Conservation (phyloP, 1,284 basidiomycete species). For the Pseudozyma sp. region DNA sequence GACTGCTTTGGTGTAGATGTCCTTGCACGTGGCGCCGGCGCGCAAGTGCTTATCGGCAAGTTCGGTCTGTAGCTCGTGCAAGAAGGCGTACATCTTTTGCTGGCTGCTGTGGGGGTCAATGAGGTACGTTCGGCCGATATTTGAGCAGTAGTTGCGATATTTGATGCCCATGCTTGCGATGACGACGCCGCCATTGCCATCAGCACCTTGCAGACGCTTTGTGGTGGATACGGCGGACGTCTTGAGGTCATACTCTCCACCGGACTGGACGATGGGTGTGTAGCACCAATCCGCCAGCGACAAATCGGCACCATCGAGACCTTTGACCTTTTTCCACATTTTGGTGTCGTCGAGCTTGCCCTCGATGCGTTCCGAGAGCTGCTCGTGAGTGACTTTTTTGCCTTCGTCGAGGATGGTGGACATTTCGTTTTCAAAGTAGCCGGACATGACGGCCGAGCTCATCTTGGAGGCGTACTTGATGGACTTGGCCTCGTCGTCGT, state of each 20-base stretch:
- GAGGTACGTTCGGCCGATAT: slow-evolving; percentile 91
- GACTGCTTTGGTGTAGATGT: slow-evolving; percentile 83
- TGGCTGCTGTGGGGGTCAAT: slow-evolving; percentile 83
- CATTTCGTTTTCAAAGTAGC: slow-evolving; percentile 88
- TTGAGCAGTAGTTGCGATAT: slow-evolving; percentile 92
- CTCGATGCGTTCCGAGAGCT: slow-evolving; percentile 85
- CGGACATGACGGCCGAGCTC: slow-evolving; percentile 84
- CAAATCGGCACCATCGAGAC: slow-evolving; percentile 77
- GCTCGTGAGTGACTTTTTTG: slow-evolving; percentile 87
- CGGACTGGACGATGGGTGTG: slow-evolving; percentile 93
- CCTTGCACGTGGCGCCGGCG: slow-evolving; percentile 81
- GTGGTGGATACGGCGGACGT: slow-evolving; percentile 85
- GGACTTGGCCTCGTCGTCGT: slow-evolving; percentile 78
- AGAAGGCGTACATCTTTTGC: slow-evolving; percentile 79
- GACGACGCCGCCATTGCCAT: slow-evolving; percentile 81
- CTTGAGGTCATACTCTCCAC: slow-evolving; percentile 87
- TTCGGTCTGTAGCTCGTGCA: slow-evolving; percentile 83
- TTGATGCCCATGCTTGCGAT: slow-evolving; percentile 88
- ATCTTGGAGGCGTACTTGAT: slow-evolving; percentile 77
- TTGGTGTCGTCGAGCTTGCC: slow-evolving; percentile 83
- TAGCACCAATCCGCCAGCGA: slow-evolving; percentile 90
- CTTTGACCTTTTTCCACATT: slow-evolving; percentile 75
- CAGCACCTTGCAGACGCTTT: slow-evolving; percentile 76
- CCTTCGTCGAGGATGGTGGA: slow-evolving; percentile 91
- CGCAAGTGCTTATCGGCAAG: slow-evolving; percentile 79